Conservation (phyloP, 192 early-diverging fungal genomes). For the Borealophlyctis nickersoniae region DNA sequence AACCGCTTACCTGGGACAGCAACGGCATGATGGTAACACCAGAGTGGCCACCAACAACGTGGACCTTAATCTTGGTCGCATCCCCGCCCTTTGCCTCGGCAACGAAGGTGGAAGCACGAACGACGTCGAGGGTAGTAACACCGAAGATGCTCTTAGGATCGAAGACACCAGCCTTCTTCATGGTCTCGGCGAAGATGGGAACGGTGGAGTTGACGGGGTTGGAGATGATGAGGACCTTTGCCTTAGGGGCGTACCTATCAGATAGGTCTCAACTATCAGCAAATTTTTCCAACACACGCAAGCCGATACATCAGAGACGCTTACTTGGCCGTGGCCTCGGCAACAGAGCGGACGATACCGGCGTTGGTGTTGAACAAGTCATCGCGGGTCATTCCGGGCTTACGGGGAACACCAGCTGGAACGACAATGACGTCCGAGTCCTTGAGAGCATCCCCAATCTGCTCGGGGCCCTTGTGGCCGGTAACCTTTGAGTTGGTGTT, state of each 20-base stretch:
- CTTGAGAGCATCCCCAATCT: conserved; percentile 69
- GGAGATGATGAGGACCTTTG: conserved; percentile 85
- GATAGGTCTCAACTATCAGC: too few relatives aligned
- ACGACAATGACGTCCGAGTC: conserved; percentile 78
- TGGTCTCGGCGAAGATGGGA: conserved; percentile 90
- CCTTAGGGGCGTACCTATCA: conserved; percentile 72
- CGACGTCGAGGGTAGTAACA: conserved; percentile 91
- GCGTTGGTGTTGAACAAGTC: conserved; percentile 99
- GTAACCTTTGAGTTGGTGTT: conserved; percentile 76
- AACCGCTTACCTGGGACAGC: conserved; percentile 54
- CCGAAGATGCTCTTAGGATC: conserved; percentile 88
- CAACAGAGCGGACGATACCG: conserved; percentile 83
- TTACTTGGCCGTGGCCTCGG: conserved; percentile 72
- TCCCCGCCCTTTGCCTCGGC: conserved; percentile 71
- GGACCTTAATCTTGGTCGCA: conserved; percentile 68
- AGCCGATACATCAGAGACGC: conserved; percentile 16
- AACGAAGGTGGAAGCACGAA: conserved; percentile 90
- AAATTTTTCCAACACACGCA: too few relatives aligned
- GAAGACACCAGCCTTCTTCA: conserved; percentile 86
- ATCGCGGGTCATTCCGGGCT: conserved; percentile 98
- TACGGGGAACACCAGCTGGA: conserved; percentile 95
- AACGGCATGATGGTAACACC: conserved; percentile 94
- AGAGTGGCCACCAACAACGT: conserved; percentile 91
- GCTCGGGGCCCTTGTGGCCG: conserved; percentile 61
- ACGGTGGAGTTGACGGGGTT: conserved; percentile 99